Base-by-base conservation (phyloP, 1,284 basidiomycete genomes). In the Kalmanozyma brasiliensis region DNA sequence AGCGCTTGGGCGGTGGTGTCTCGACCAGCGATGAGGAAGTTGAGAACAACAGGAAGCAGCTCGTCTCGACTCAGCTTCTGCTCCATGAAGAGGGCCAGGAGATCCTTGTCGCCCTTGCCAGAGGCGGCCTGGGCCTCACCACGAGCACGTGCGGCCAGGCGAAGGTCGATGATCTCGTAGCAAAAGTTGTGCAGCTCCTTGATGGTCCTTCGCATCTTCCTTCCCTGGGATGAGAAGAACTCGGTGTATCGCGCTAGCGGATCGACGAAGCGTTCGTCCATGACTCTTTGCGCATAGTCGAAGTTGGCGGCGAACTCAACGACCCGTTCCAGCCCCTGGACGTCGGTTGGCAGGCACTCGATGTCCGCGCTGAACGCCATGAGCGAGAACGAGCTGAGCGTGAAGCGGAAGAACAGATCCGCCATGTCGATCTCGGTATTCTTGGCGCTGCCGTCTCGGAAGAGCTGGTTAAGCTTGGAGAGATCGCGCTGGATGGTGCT, bases 81-180 rank as follows among this genome's bases (percentile, higher is more conserved):
- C 19, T 84, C 80, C 52, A 83, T 77, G 75, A 86, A 86, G 45
- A 84, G 82, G 19, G 85, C 84, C 16, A 83, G 80, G 32, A 78
- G 58, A 23, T 78, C 76, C 60, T 76, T 76, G 51, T 63, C 67
- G 20, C 73, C 73, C 47, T 65, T 64, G 2, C 57, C 61, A 2
- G 56, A 56, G 8, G 52, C 61, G 13, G 66, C 66, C n/a, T 57
- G 56, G 2, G 57, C 61, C 20, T 64, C 52, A n/a, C 63, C 63
- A 3, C 55, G 26, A 5, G 49, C 53, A 32, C 63, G 62, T 17
- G 55, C 58, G 10, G 41, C 56, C 9, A 76, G 53, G 14, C 74
- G 52, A 24, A 71, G 55, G 38, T 73, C 63, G 30, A 76, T 67
- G 53, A 76, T 73, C 48, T 65, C 52, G 49, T 64, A 53, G 51